Base-by-base conservation (phyloP, 2,329 filamentous ascomycete genomes). In the Daldinia sp. region DNA sequence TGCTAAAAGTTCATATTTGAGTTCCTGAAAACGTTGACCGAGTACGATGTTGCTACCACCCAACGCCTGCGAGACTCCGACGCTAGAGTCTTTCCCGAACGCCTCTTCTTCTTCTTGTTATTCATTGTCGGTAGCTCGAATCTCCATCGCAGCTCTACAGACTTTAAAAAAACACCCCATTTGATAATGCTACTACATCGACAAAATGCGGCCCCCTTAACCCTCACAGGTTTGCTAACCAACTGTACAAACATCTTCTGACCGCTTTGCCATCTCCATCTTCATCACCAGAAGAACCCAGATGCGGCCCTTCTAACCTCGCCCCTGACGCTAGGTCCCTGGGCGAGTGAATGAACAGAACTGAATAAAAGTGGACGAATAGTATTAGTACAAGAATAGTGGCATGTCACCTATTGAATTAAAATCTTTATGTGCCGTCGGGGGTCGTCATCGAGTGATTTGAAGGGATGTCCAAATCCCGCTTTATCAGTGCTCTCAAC, bases 311-410 rank as follows among this genome's bases (percentile, higher is more conserved):
- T 30, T 23, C 26, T 26, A 28, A 51, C 33, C 51, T 20, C 18
- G 18, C 51, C 51, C 30, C n/a, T 33, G 9, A 51, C 15, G 9
- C 3, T 33, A 33, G 12, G 12, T 39, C 12, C 15, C 15, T 30
- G 18, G 28, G 46, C 15, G 28, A 28, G 46, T 5, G 13, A 33
- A 51, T 33, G 46, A 51, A 26, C 46, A 39, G 57, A 53, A 57
- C 58, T 18, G 54, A 57, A 62, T 46, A 67, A 61, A 63, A 61
- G 62, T 63, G 62, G 57, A 59, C 58, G 63, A 62, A 74, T 60
- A 54, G 50, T 72, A 74, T 77, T 75, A 72, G 72, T 76, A 78
- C 75, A 76, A 71, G 65, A 74, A 72, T 70, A 67, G 65, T 74
- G 67, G 67, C 67, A 54, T 67, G 68, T 58, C 63, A 65, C 62